phyloP scores from a whole-genome alignment of 495 filamentous ascomycete species.

The Podospora conica region DNA sequence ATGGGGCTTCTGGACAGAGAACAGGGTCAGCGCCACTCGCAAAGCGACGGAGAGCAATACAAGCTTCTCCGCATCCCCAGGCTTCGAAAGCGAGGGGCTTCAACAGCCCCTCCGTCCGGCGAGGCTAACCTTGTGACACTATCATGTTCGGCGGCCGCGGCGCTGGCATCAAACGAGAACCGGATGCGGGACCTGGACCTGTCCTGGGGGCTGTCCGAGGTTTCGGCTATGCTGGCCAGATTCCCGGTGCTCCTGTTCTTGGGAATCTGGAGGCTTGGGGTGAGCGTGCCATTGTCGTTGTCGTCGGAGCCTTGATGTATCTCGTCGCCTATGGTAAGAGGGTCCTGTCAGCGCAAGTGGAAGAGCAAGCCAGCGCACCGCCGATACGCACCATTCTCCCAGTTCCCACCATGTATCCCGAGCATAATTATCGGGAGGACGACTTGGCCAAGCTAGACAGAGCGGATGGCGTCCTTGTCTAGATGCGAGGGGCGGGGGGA shows the following conservation, averaged over 20 bases:
- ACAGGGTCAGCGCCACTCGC: constrained; percentile 24
- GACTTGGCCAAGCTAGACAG: constrained; percentile 6
- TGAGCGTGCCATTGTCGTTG: constrained; percentile 27
- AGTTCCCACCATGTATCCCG: constrained; percentile 40
- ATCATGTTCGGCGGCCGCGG: constrained; percentile 44
- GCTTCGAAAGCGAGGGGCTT: not conserved
- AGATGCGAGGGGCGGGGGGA: not conserved
- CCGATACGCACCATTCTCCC: constrained; percentile 40
- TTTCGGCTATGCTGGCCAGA: constrained; percentile 42
- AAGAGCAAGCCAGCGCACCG: not conserved
- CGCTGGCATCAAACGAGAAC: constrained; percentile 51
- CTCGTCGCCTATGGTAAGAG: constrained; percentile 34
- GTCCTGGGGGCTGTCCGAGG: constrained; percentile 23
- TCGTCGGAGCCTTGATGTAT: constrained; percentile 34
- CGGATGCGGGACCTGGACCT: constrained; percentile 36
- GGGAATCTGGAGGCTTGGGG: constrained; percentile 45
- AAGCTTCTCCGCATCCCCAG: constrained; percentile 6
- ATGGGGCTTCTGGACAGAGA: constrained; percentile 39
- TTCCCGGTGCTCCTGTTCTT: constrained; percentile 61
- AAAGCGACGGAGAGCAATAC: not conserved
- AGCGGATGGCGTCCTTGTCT: constrained; percentile 4
- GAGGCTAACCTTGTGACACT: constrained; percentile 44
- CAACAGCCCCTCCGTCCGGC: not conserved
- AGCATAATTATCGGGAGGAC: constrained; percentile 40
- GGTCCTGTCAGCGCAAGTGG: constrained; percentile 19